phyloP scores from a whole-genome alignment of 257 asterid genomes.

The Parsonsia alboflavescens region DNA sequence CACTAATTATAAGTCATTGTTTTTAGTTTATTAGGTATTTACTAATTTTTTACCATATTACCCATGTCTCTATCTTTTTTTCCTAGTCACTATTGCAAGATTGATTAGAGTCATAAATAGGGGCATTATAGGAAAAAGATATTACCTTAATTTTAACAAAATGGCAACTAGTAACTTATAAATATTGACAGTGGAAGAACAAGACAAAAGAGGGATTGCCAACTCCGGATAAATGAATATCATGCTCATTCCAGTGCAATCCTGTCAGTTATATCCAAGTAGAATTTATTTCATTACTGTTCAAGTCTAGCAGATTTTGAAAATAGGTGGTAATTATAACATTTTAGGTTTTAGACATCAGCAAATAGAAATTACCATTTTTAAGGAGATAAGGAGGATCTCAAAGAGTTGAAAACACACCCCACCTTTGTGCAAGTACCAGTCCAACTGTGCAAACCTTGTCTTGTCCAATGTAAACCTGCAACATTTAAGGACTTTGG shows the following conservation, averaged over 20 bases:
- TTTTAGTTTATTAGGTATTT: too few species aligned
- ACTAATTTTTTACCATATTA: too few species aligned
- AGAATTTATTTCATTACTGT: neutral
- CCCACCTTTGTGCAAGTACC: neutral
- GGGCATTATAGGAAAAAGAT: too few species aligned
- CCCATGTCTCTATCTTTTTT: too few species aligned
- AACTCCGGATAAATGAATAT: slow-evolving; percentile 1
- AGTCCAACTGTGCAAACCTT: neutral
- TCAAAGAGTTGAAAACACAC: neutral
- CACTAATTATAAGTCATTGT: too few species aligned
- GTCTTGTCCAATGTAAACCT: neutral
- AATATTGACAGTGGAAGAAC: too few species aligned
- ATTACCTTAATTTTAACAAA: too few species aligned
- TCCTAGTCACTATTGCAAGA: too few species aligned
- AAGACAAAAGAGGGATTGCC: neutral
- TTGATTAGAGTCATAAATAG: too few species aligned
- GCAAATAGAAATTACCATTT: neutral
- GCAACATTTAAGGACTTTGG: neutral
- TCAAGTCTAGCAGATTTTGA: neutral
- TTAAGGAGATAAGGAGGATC: neutral
- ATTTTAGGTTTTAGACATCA: neutral
- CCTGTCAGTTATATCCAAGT: neutral
- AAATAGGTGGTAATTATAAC: neutral
- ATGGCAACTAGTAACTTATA: too few species aligned
- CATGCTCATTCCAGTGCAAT: neutral